Base-by-base conservation (phyloP, 2,329 filamentous ascomycete genomes). In the Claviceps sp. region DNA sequence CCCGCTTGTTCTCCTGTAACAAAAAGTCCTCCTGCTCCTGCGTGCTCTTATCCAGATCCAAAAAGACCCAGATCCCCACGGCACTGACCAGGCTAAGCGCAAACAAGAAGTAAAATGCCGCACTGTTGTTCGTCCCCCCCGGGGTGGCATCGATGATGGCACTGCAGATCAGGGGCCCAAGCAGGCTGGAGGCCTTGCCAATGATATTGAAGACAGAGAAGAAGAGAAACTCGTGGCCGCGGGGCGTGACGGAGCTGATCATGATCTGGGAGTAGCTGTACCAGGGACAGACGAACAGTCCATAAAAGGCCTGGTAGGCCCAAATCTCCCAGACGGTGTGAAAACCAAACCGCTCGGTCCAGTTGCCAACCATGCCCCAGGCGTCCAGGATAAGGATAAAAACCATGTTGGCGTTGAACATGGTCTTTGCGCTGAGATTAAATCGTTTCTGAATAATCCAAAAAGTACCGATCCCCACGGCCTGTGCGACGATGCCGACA, bases 241-340 rank as follows among this genome's bases (percentile, higher is more conserved):
- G 71, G 0, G 82, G 82, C 0, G 81, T 84, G 2, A 86, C 80
- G 57, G 84, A 82, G 2, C 76, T 79, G 57, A 86, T 86, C 75
- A 86, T 82, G 58, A 82, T 85, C 61, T 85, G 82, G 0, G 75
- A 79, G 64, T 86, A 86, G 47, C 77, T 80, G 63, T 85, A 85
- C 81, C 81, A 85, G 0, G 82, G 81, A 55, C 81, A 83, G 6
- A 85, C 78, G 46, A 84, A 74, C 1, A 86, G 68, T 0, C 82
- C 82, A 58, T 84, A 85, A 56, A 80, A 82, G 8, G 64, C 65
- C 55, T 73, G 70, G 54, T 71, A 72, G 0, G 70, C 49, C 70
- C 71, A 73, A 23, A 73, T 58, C 53, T 73, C 71, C 71, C 71
- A 73, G 20, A 65, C 62, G 43, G 72, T 65, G 52, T 72, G 68